Evolutionary conservation across 805 yeast species (phyloP).

Genomic region (Pichia eremophila): DNA sequence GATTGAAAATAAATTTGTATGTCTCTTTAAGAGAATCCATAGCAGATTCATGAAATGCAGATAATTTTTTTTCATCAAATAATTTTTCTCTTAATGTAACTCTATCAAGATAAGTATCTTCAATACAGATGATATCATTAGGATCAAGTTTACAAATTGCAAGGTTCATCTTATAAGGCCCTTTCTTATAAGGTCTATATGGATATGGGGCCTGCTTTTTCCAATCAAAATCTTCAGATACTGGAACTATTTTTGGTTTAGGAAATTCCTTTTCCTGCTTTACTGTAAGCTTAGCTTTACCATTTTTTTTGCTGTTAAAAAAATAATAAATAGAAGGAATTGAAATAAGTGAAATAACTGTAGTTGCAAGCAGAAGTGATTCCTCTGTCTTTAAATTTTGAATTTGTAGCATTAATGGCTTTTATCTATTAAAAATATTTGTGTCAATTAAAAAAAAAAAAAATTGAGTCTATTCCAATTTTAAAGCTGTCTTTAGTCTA

Average conservation of each 20-base stretch:
- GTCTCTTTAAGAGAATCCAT: constrained; percentile 34
- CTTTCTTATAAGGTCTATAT: constrained; percentile 40
- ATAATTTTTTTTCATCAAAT: constrained; percentile 1
- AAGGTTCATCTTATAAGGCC: constrained; percentile 51
- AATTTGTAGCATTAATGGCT: background rate
- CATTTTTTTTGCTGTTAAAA: background rate
- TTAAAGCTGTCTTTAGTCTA: too few relatives aligned
- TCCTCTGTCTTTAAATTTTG: background rate
- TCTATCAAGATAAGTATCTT: constrained; percentile 43
- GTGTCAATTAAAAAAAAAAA: too few relatives aligned
- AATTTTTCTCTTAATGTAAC: constrained; percentile 31
- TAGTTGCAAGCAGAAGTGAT: background rate
- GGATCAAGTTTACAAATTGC: constrained; percentile 41
- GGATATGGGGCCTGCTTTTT: constrained; percentile 31
- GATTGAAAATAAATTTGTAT: constrained; percentile 17
- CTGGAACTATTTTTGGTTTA: constrained; percentile 22
- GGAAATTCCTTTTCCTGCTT: background rate
- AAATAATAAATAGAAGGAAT: background rate
- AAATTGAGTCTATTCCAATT: too few relatives aligned
- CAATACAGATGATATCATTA: constrained; percentile 52
- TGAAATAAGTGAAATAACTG: background rate
- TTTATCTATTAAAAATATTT: background rate
- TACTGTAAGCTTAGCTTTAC: background rate
- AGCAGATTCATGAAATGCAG: constrained; percentile 20
- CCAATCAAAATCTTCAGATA: constrained; percentile 35